Evolutionary conservation across 352 stramenopile genomes (phyloP).

Genomic region (Globisporangium cystogenes): DNA sequence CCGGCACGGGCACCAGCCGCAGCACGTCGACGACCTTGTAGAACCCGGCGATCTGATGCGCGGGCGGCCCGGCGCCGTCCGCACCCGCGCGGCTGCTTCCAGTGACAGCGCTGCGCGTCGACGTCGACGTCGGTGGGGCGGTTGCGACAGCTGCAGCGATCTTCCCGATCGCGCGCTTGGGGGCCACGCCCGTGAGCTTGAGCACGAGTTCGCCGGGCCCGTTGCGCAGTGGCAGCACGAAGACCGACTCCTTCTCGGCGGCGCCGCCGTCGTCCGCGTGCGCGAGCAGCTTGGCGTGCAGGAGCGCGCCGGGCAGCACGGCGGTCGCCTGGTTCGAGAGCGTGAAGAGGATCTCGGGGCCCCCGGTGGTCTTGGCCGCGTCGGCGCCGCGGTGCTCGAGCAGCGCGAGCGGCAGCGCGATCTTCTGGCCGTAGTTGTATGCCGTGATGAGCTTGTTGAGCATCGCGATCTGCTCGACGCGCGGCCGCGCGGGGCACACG

Average conservation of each 20-base stretch:
- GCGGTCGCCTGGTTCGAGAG: constrained; percentile 53
- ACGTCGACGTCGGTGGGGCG: neutral
- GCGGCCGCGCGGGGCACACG: constrained; percentile 52
- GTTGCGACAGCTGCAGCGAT: constrained; percentile 21
- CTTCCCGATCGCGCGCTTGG: constrained; percentile 34
- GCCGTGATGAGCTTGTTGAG: constrained; percentile 79
- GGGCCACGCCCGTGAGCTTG: constrained; percentile 49
- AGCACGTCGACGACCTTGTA: constrained; percentile 33
- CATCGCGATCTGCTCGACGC: constrained; percentile 80
- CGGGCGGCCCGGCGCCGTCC: neutral
- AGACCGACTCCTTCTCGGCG: constrained; percentile 42
- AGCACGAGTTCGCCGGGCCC: constrained; percentile 54
- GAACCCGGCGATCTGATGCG: constrained; percentile 20
- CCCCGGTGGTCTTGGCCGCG: constrained; percentile 8
- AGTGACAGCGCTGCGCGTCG: neutral
- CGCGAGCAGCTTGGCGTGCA: constrained; percentile 55
- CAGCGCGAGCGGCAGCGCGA: constrained; percentile 59
- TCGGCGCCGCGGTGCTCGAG: constrained; percentile 39
- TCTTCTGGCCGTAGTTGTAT: constrained; percentile 84
- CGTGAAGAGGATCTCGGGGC: constrained; percentile 62
- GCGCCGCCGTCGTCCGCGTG: constrained; percentile 23
- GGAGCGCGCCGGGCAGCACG: constrained; percentile 32
- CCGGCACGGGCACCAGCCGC: constrained; percentile 43
- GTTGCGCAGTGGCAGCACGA: constrained; percentile 52
- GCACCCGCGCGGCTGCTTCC: neutral